Base-by-base conservation (phyloP, 371 early-diverging fungal species). In the Chytridiales sp. region DNA sequence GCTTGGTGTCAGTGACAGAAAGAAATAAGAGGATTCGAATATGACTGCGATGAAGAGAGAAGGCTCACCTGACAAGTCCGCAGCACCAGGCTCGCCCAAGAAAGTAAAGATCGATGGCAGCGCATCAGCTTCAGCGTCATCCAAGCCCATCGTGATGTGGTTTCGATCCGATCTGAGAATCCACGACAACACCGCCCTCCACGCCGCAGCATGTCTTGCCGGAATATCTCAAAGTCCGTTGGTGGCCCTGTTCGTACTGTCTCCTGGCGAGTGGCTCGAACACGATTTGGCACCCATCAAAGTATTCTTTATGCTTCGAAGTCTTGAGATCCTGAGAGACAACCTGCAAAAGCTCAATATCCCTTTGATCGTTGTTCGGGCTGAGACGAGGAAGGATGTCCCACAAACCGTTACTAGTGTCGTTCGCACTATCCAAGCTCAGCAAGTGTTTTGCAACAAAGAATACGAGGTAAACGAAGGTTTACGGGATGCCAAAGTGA, bases 281-380 rank as follows among this genome's bases (percentile, higher is more conserved):
- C 88, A 88, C 46, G 79, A 81, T 54, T 66, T 72, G 24, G 77
- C 81, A 0, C 70, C 82, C 0, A 61, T 76, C 42, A 72, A 76
- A 50, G 75, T 82, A n/a, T 80, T 84, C 57, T 83, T 85, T 62
- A 57, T 72, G 56, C 64, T 86, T 54, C 64, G 81, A 3, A 79
- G 70, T 42, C 50, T 85, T 3, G 50, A 44, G 4, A 24, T 21
- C 1, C 64, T 88, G 39, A 56, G 63, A n/a, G 22, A 49, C 17
- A 29, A 26, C 1, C 63, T 88, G 1, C 66, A 56, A 6, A 35
- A 61, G 29, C 56, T 78, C 8, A 61, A 65, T 3, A 82, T 88
- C 21, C 84, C 85, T 8, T 64, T 86, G 4, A 44, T 80, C 1
- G 68, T 84, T 35, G 46, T 59, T 30, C 50, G 42, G 34, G 69